phyloP scores from a whole-genome alignment of 1,284 basidiomycete genomes.

The Sphaerobolus stellatus region DNA sequence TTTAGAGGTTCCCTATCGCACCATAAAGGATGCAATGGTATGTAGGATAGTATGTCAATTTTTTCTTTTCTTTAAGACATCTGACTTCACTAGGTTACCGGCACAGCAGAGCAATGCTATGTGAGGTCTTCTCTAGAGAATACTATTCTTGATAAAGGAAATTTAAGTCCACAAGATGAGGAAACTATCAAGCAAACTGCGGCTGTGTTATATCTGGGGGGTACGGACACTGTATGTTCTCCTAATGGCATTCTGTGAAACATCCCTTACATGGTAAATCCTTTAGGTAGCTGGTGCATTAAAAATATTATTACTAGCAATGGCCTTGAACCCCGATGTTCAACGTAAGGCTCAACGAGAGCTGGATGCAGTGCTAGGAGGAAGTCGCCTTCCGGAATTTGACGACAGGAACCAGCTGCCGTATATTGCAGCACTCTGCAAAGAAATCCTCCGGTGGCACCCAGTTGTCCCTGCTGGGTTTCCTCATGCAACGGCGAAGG shows the following conservation, averaged over 20 bases:
- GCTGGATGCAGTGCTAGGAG: not conserved
- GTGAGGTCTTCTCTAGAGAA: not conserved
- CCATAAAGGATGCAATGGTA: not conserved
- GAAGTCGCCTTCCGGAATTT: slow-evolving; percentile 13
- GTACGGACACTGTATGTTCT: not conserved
- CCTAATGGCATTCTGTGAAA: too few species aligned
- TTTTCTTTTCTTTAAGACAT: not conserved
- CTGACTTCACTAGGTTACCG: not conserved
- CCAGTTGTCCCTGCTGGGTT: not conserved
- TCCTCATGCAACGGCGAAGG: slow-evolving; percentile 13
- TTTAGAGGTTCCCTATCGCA: not conserved
- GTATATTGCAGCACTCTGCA: slow-evolving; percentile 24
- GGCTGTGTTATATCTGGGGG: not conserved
- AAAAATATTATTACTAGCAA: slow-evolving; percentile 21
- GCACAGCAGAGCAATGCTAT: not conserved
- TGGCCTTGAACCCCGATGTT: slow-evolving; percentile 23
- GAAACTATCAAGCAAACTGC: not conserved
- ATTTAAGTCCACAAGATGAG: not conserved
- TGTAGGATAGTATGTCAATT: not conserved
- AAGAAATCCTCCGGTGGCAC: slow-evolving; percentile 26
- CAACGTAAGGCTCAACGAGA: slow-evolving; percentile 11
- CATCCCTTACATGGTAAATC: too few species aligned
- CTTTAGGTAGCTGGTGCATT: too few species aligned
- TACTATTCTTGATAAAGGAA: too few species aligned
- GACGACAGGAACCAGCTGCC: slow-evolving; percentile 3